Evolutionary conservation across 1,284 basidiomycete genomes (phyloP), one percentile per base, ranked within the genome.

Genomic region (Leccinum subrobustum): DNA sequence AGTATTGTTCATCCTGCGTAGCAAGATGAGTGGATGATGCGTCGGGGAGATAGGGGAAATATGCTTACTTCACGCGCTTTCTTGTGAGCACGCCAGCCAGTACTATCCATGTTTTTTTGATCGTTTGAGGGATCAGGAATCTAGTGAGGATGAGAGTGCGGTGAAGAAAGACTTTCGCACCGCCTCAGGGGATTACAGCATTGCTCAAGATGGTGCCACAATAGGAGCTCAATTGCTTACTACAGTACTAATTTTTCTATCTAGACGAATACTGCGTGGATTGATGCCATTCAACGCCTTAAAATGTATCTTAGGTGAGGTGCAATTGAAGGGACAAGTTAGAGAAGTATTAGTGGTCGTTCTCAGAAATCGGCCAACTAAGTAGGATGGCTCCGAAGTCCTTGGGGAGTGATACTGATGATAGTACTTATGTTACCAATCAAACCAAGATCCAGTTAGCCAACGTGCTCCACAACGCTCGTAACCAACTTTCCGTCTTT

Each of bases 401-500:
- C 33, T 33, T 33, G 33, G 12, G 9, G 29, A 31, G 29, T 31
- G 29, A 31, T 11, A 31, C 29, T 4, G 29, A 31, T 31, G 29
- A 31, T 31, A 12, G 33, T 12, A 44, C 42, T 20, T 11, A 50
- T 39, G 52, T 57, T 61, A 44, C 31, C 18, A 20, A 52, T 56
- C 18, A 55, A 44, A 57, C 20, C 27, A 6, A 65, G 12, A 57
- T 53, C 31, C 44, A 6, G 6, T 54, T 64, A 96, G 39, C 92
- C 93, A 65, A 81, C 79, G 73, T 97, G 95, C 74, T 97, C 95
- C n/a, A 97, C 91, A 52, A 96, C 86, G 29, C 81, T 87, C 9
- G 95, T 96, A 54, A 95, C 83, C 59, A 97, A 78, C 75, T 92
- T 96, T n/a, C 95, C 95, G 65, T 86, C 79, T 72, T 86, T 80